phyloP scores from a whole-genome alignment of 2,329 filamentous ascomycete genomes.

The Colletotrichum cordylinicola region DNA sequence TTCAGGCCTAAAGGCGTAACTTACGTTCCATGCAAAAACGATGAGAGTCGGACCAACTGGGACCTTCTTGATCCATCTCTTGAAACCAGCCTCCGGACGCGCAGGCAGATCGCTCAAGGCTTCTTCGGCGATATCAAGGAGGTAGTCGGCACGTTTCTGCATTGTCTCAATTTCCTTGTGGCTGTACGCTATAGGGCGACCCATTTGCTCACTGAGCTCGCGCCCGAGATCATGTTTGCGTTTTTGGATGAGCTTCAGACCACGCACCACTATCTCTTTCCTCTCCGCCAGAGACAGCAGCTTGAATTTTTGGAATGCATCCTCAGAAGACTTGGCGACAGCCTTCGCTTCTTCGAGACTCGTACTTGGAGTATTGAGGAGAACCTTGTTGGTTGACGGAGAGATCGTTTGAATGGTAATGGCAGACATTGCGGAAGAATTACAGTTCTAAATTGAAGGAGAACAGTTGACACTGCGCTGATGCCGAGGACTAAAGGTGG shows the following conservation, averaged over 20 bases:
- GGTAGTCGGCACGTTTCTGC: slow-evolving; percentile 68
- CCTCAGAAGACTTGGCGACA: slow-evolving; percentile 61
- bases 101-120: slow-evolving; percentile 66
- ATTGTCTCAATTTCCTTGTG: slow-evolving; percentile 71
- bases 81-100: slow-evolving; percentile 70
- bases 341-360: slow-evolving; percentile 12
- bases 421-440: neutral
- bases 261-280: slow-evolving; percentile 58
- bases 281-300: slow-evolving; percentile 53
- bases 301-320: slow-evolving; percentile 63
- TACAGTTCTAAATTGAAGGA: neutral
- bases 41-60: slow-evolving; percentile 71
- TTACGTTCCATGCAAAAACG: slow-evolving; percentile 75
- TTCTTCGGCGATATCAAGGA: slow-evolving; percentile 67
- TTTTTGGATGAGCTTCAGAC: slow-evolving; percentile 46
- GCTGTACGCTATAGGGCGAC: slow-evolving; percentile 71
- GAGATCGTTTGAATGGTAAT: neutral
- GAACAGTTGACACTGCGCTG: neutral
- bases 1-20: too few relatives aligned
- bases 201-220: slow-evolving; percentile 77
- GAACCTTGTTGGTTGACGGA: neutral
- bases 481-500: neutral
- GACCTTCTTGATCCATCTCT: slow-evolving; percentile 69
- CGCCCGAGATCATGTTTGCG: slow-evolving; percentile 66
- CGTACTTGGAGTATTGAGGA: neutral